phyloP scores from a whole-genome alignment of 1,139 yeast genomes.

The Saccharomycopsis phalli region DNA sequence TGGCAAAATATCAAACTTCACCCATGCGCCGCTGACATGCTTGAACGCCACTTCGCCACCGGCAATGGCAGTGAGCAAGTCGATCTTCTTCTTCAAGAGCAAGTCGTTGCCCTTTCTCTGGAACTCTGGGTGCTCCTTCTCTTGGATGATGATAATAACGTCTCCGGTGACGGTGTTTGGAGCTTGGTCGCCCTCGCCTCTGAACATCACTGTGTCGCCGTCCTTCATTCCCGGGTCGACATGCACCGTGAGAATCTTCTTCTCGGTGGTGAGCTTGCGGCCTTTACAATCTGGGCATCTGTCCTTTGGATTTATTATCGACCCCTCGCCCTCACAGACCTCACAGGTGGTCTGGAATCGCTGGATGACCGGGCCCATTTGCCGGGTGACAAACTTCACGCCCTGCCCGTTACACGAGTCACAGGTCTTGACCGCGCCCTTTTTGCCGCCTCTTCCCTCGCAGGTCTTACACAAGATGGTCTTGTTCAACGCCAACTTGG shows the following conservation, averaged over 20 bases:
- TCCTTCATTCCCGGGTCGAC: constrained; percentile 96
- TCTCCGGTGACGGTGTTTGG: constrained; percentile 96
- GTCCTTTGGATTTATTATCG: constrained; percentile 78
- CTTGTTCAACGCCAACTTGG: constrained; percentile 90
- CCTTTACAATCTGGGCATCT: constrained; percentile 85
- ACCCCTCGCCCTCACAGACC: constrained; percentile 88
- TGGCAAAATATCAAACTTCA: constrained; percentile 73
- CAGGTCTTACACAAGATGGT: constrained; percentile 82
- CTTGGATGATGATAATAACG: constrained; percentile 84
- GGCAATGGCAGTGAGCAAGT: constrained; percentile 86
- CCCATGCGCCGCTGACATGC: constrained; percentile 82
- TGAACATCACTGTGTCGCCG: constrained; percentile 84
- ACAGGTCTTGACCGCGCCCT: constrained; percentile 85
- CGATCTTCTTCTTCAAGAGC: constrained; percentile 77
- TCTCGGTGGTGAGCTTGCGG: constrained; percentile 78
- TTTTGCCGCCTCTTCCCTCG: constrained; percentile 95
- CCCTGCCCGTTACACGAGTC: constrained; percentile 84
- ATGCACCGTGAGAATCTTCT: constrained; percentile 90
- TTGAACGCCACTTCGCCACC: constrained; percentile 88
- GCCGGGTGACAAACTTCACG: constrained; percentile 86
- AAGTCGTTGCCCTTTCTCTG: constrained; percentile 88
- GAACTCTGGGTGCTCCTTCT: constrained; percentile 74
- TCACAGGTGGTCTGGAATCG: constrained; percentile 95
- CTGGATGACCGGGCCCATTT: constrained; percentile 99
- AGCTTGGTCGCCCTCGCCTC: constrained; percentile 97